Evolutionary conservation across 192 early-diverging fungal genomes (phyloP).

Genomic region (Podila horticola): DNA sequence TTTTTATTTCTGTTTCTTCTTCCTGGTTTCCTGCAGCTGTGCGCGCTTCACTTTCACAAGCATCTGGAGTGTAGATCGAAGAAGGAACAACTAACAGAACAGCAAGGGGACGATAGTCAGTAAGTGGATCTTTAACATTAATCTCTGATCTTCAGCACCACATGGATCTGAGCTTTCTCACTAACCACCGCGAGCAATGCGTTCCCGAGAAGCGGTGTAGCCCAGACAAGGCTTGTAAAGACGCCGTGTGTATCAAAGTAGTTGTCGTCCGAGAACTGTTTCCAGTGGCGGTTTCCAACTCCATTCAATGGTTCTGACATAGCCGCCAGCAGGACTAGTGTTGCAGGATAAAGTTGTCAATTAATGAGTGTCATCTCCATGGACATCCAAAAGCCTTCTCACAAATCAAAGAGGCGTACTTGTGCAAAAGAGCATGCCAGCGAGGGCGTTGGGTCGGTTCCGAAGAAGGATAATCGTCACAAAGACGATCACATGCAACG

Average conservation of each 20-base stretch:
- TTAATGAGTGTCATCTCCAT: background rate
- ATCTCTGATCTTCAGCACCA: background rate
- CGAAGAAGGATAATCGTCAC: slow-evolving; percentile 47
- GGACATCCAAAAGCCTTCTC: background rate
- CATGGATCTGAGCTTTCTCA: background rate
- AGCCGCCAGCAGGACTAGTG: slow-evolving; percentile 54
- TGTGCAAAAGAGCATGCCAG: slow-evolving; percentile 52
- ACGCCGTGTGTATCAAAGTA: slow-evolving; percentile 61
- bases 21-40: slow-evolving; percentile 36
- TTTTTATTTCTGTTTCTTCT: slow-evolving; percentile 38
- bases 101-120: background rate
- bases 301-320: slow-evolving; percentile 59
- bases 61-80: slow-evolving; percentile 37
- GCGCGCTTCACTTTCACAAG: slow-evolving; percentile 53
- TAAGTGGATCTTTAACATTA: background rate
- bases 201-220: slow-evolving; percentile 54
- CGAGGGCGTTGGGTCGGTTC: slow-evolving; percentile 51
- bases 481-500: slow-evolving; percentile 52
- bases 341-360: too few relatives aligned
- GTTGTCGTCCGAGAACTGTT: slow-evolving; percentile 55
- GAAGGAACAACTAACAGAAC: slow-evolving; percentile 43
- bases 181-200: slow-evolving; percentile 52
- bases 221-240: slow-evolving; percentile 55
- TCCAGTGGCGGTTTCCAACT: slow-evolving; percentile 52
- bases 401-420: slow-evolving; percentile 22